Evolutionary conservation across 1,284 basidiomycete species (phyloP).

Genomic region (Mycosarcoma maydis): DNA sequence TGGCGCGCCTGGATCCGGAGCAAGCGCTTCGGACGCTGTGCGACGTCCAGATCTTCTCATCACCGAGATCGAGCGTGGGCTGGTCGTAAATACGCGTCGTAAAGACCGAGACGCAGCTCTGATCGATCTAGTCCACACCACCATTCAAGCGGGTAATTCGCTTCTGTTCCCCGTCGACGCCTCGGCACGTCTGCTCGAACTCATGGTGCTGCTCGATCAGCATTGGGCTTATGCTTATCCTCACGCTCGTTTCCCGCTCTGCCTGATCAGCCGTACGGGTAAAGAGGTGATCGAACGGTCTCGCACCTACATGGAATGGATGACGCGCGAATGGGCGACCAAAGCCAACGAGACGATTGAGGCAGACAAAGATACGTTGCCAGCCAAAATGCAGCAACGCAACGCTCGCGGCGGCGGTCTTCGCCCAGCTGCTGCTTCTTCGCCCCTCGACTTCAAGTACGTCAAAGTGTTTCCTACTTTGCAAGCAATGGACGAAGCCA

Average conservation of each 20-base stretch:
- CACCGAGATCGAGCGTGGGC: constrained; percentile 83
- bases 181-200: constrained; percentile 89
- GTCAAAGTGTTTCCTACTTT: constrained; percentile 88
- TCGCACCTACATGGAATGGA: constrained; percentile 98
- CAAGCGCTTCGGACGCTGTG: constrained; percentile 45
- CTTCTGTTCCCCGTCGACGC: constrained; percentile 93
- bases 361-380: constrained; percentile 26
- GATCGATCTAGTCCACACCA: constrained; percentile 77
- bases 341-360: constrained; percentile 46
- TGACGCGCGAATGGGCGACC: constrained; percentile 83
- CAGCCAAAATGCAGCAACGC: not conserved
- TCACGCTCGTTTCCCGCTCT: constrained; percentile 72
- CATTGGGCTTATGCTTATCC: constrained; percentile 93
- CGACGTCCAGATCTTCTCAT: constrained; percentile 75
- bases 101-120: constrained; percentile 84
- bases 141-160: constrained; percentile 80
- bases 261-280: constrained; percentile 87
- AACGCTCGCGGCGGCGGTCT: constrained; percentile 5
- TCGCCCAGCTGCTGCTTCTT: constrained; percentile 18
- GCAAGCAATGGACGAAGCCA: constrained; percentile 80
- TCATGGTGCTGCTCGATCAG: constrained; percentile 93
- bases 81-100: constrained; percentile 82
- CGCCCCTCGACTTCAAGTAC: constrained; percentile 69
- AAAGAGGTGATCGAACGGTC: constrained; percentile 94
- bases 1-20: constrained; percentile 28